phyloP scores from a whole-genome alignment of 78 protist species.

The Emiliania huxleyi region DNA sequence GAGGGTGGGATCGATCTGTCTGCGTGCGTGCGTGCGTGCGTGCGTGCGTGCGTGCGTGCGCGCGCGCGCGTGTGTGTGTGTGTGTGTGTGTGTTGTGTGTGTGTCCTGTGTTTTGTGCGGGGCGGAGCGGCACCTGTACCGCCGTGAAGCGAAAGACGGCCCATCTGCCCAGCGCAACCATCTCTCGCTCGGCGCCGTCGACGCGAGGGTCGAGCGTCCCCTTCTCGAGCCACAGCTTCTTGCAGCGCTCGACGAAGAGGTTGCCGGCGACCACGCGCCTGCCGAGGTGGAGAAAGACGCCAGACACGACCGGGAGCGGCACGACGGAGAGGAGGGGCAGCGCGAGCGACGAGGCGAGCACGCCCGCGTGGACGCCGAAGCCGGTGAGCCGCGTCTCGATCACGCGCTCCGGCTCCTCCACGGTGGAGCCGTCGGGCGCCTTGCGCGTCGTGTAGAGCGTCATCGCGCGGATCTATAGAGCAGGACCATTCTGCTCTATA shows the following conservation, averaged over 20 bases:
- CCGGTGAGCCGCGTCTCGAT: not conserved
- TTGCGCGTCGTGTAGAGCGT: not conserved
- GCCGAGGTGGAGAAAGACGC: not conserved
- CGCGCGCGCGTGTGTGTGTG: no score
- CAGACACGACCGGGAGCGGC: not conserved
- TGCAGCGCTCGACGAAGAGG: not conserved
- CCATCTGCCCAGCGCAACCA: not conserved
- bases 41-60: no score
- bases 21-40: no score
- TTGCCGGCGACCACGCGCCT: not conserved
- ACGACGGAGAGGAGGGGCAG: not conserved
- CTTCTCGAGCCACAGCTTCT: not conserved
- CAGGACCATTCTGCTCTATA: no score
- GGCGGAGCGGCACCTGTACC: no score
- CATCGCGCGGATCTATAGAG: not conserved
- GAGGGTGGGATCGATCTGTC: no score
- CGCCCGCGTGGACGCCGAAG: not conserved
- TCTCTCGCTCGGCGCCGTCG: not conserved
- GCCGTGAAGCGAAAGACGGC: not conserved
- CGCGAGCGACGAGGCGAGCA: not conserved
- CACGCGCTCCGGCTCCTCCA: not conserved
- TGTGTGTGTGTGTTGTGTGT: no score
- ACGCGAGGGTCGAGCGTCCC: not conserved
- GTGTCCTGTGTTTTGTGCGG: no score
- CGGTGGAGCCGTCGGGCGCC: not conserved